A percentile compares a stretch with the other conserved stretches of the same genome.
phyloP scores from a whole-genome alignment of 2,329 filamentous ascomycete species.

The Coniella lustricola region DNA sequence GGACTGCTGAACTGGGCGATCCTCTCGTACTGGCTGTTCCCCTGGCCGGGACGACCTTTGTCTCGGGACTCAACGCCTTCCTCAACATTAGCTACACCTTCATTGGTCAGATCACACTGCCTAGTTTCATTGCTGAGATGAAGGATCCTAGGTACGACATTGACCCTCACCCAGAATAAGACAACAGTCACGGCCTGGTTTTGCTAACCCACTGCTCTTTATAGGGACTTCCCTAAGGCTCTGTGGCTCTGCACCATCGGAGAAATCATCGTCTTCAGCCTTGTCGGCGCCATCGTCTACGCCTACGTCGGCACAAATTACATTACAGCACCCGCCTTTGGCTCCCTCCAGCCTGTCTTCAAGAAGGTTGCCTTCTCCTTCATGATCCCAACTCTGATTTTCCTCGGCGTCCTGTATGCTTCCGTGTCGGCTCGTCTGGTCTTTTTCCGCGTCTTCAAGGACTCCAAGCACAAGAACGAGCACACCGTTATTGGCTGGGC shows the following conservation, averaged over 20 bases:
- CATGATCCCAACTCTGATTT: slow-evolving; percentile 92
- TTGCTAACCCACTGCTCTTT: neutral
- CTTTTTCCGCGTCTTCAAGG: slow-evolving; percentile 82
- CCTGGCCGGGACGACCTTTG: slow-evolving; percentile 65
- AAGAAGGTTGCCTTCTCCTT: slow-evolving; percentile 90
- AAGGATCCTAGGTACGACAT: slow-evolving; percentile 45
- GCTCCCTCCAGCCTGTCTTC: slow-evolving; percentile 69
- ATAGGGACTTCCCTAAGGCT: slow-evolving; percentile 81
- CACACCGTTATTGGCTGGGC: slow-evolving; percentile 80
- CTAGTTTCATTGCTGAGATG: slow-evolving; percentile 96
- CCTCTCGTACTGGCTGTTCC: slow-evolving; percentile 65
- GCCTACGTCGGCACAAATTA: slow-evolving; percentile 87
- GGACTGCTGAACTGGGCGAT: slow-evolving; percentile 44
- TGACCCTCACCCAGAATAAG: too few relatives aligned
- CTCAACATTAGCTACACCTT: slow-evolving; percentile 96
- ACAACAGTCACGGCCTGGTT: too few relatives aligned
- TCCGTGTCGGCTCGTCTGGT: slow-evolving; percentile 85
- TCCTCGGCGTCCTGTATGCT: slow-evolving; percentile 84
- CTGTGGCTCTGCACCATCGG: slow-evolving; percentile 85
- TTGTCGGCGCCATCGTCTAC: slow-evolving; percentile 76
- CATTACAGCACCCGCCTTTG: slow-evolving; percentile 81
- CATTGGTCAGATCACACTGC: slow-evolving; percentile 89
- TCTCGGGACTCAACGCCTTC: slow-evolving; percentile 77
- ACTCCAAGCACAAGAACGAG: slow-evolving; percentile 69
- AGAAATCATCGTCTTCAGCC: slow-evolving; percentile 77